Evolutionary conservation across 1,139 yeast genomes (phyloP), one percentile per base, ranked within the genome.

Genomic region (Tardiomyces digboiensis): DNA sequence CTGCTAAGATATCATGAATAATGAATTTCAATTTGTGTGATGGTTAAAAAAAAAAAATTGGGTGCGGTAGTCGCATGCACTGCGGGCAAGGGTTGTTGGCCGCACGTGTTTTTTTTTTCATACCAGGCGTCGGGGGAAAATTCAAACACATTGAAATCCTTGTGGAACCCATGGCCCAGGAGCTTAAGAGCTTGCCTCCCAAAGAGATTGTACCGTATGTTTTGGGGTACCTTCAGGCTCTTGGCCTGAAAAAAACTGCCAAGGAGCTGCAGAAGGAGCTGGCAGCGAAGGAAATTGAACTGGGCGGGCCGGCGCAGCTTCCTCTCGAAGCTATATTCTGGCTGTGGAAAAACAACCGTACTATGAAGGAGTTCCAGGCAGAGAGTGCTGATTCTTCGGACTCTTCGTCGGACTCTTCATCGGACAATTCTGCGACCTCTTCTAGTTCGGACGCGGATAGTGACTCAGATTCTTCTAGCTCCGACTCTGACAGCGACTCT

Each of bases 391-490:
- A 20, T 36, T 40, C 45, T 14, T 47, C 41, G 36, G 41, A 47
- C 7, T 45, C 42, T 39, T 38, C 43, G 20, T 45, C 54, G 22
- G 49, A 44, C 40, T 44, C 53, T 12, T 46, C 45, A 26, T 39
- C 46, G 13, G 36, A 42, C 41, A 43, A 44, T 14, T 40, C 50
- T 16, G 19, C 44, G 45, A 39, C 40, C 46, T n/a, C n/a, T n/a
- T n/a, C n/a, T n/a, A n/a, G n/a, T n/a, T 52, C 60, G 3, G 49
- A 48, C 44, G 48, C 58, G 7, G 56, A 49, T 36, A 54, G 63
- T 12, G 59, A 50, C 41, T 55, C 64, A 2, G 58, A 51, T 43
- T 58, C 65, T 3, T 55, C 54, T 42, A 56, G 64, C 19, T 39
- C 40, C 40, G 52, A 48, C 39, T 51, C 58, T 8, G 43, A 44